Evolutionary conservation across 2,329 filamentous ascomycete species (phyloP), one percentile per base, ranked within the genome.

Genomic region (Beauveria sp.): DNA sequence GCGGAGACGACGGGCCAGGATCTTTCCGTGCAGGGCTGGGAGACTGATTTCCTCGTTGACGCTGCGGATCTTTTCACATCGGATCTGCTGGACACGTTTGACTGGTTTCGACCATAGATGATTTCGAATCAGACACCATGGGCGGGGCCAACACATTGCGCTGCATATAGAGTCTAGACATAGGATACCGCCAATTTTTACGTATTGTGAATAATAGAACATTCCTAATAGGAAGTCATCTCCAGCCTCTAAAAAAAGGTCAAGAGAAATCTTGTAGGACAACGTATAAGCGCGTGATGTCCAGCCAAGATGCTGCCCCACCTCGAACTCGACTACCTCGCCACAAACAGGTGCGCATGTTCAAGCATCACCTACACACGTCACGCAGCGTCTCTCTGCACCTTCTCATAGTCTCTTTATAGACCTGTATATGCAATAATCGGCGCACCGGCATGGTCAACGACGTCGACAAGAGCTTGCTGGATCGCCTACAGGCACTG

Each of bases 401-500:
- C 5, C 5, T 20, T 28, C 22, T 14, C 22, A 6, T 16, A 8
- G 16, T 8, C 34, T 20, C 31, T 9, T 26, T 10, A 3, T 28
- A 49, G 6, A 43, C 9, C 20, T 31, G 10, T 5, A 6, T 7
- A 40, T 40, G 16, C 3, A 58, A 34, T 5, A 43, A 14, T 9
- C 3, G 10, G 24, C 10, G 8, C 20, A 49, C 1, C 6, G 40
- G 24, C 34, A 76, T 76, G 74, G 67, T 71, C 7, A 67, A 72
- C 63, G 69, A 73, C 40, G 60, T 75, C 34, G 81, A 84, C 66
- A 76, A 73, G 63, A 78, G 77, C 22, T 72, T 86, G 26, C 72
- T 85, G 24, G 79, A 82, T 62, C 79, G 83, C 34, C 74, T 86
- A 34, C 82, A 83, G 57, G 83, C 83, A 10, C 72, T 86, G 43